phyloP scores from a whole-genome alignment of 2,329 filamentous ascomycete species.

The Thermoascus crustaceus region DNA sequence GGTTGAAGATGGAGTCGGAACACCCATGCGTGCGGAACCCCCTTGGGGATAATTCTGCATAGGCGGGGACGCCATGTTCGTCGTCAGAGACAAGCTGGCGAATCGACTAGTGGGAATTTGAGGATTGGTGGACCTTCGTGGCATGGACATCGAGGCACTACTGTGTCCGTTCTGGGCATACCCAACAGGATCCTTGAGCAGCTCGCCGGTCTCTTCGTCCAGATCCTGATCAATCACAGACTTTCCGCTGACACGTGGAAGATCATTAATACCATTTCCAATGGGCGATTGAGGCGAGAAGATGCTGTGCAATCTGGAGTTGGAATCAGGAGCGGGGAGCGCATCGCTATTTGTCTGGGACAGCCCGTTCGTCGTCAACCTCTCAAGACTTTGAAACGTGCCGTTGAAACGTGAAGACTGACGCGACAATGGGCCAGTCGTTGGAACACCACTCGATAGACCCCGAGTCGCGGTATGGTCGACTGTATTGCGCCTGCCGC shows the following conservation, averaged over 20 bases:
- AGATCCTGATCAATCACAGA: conserved; percentile 57
- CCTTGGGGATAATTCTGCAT: conserved; percentile 47
- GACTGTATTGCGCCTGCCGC: conserved; percentile 45
- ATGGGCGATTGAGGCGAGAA: conserved; percentile 56
- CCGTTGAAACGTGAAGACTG: conserved; percentile 54
- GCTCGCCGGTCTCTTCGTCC: conserved; percentile 55
- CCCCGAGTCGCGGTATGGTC: conserved; percentile 36
- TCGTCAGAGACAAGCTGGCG: conserved; percentile 62
- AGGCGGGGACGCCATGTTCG: conserved; percentile 51
- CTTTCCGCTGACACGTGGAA: conserved; percentile 49
- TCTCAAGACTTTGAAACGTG: conserved; percentile 52
- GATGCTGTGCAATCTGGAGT: conserved; percentile 45
- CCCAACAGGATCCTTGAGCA: conserved; percentile 56
- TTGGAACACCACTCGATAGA: conserved; percentile 23
- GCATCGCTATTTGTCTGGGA: conserved; percentile 43
- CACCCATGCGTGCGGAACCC: conserved; percentile 37
- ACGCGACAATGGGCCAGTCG: conserved; percentile 38
- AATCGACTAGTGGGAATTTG: conserved; percentile 64
- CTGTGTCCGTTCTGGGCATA: conserved; percentile 62
- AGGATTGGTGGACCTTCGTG: conserved; percentile 62
- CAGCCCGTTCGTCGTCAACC: conserved; percentile 40
- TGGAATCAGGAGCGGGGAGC: conserved; percentile 44
- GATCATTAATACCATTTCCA: conserved; percentile 45
- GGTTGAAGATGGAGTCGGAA: conserved; percentile 45
- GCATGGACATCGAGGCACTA: conserved; percentile 25